A percentile compares a stretch with the other conserved stretches of the same genome.
Evolutionary conservation across 495 filamentous ascomycete genomes (phyloP).

Genomic region (Aeminium ludgeri): DNA sequence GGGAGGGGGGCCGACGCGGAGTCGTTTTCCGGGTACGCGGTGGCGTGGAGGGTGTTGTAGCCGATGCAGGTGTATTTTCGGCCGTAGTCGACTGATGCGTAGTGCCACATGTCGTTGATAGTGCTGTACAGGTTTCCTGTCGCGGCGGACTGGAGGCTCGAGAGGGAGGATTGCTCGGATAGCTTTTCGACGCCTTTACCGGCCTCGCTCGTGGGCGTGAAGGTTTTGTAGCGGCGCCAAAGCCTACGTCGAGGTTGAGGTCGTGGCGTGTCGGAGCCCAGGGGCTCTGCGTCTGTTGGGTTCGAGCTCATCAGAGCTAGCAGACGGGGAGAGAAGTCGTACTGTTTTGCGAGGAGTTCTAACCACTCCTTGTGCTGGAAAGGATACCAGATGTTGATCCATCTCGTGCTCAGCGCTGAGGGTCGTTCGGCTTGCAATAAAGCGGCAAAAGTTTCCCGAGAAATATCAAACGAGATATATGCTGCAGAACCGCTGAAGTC

Average conservation of each 20-base stretch:
- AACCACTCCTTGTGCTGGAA: conserved; percentile 41
- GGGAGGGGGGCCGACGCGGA: conserved; percentile 26
- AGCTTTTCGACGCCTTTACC: conserved; percentile 10
- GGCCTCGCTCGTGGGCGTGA: conserved; percentile 6
- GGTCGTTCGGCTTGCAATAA: conserved; percentile 20
- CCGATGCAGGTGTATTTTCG: conserved; percentile 56
- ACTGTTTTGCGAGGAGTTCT: conserved; percentile 36
- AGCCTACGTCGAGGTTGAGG: conserved; percentile 14
- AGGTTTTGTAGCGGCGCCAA: conserved; percentile 2
- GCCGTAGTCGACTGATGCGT: conserved; percentile 44
- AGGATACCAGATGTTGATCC: conserved; percentile 69
- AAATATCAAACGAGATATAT: conserved; percentile 43
- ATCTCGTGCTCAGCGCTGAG: conserved; percentile 29
- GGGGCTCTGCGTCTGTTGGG: too few relatives aligned
- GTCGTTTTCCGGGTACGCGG: conserved; percentile 23
- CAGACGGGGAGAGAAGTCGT: conserved; percentile 51
- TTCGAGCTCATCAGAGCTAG: conserved; percentile 47
- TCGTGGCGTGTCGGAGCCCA: too few relatives aligned
- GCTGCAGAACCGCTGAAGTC: conserved; percentile 52
- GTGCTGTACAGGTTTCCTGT: conserved; percentile 31
- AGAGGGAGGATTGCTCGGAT: conserved; percentile 8
- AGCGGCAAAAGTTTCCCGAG: conserved; percentile 26
- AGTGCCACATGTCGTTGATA: conserved; percentile 49
- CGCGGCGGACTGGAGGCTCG: conserved; percentile 8
- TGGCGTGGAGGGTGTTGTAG: conserved; percentile 60